Base-by-base conservation (phyloP, 192 early-diverging fungal genomes). In the Neocallimastix lanati region DNA sequence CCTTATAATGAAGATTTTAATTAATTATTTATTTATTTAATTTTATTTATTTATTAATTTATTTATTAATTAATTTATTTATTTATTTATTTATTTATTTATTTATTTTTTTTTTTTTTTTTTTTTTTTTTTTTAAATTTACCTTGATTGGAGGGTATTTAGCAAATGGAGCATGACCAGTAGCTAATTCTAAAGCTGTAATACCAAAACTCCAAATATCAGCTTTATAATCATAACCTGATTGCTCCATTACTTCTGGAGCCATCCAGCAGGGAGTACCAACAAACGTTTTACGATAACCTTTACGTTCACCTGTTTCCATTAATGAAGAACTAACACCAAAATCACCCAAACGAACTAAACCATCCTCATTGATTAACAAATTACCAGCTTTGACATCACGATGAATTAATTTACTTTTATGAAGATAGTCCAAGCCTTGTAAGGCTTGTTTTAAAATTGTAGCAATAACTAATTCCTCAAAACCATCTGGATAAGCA, bases 171-270 rank as follows among this genome's bases (percentile, higher is more conserved):
- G 94, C 94, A 82, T 94, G 92, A 13, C 94, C 94, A 28, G 92
- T 93, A 7, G 94, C 93, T 16, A 96, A 82, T 81, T 96, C 94
- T 67, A 96, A 83, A 9, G 92, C 88, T 12, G 94, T 96, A 38
- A 96, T 96, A 38, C 94, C 94, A 86, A 96, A 95, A 80, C 90
- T 92, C 94, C 94, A 96, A 77, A 96, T 93, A 81, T 96, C 94
- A 4, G 94, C 94, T 82, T 94, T 94, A 82, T 91, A 94, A 81
- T 95, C 92, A 84, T 96, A 96, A 2, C 92, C 93, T 15, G 89
- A 88, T 81, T 96, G 94, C 79, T 96, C 93, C 94, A 96, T 96
- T n/a, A 96, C 94, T 82, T 96, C 90, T 12, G 93, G 89, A 40
- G 91, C n/a, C 38, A 38, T 81, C 76, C 80, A 77, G 76, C 81